Evolutionary conservation across 306 rosid species (phyloP).

Genomic region (Sicyos baderoa): DNA sequence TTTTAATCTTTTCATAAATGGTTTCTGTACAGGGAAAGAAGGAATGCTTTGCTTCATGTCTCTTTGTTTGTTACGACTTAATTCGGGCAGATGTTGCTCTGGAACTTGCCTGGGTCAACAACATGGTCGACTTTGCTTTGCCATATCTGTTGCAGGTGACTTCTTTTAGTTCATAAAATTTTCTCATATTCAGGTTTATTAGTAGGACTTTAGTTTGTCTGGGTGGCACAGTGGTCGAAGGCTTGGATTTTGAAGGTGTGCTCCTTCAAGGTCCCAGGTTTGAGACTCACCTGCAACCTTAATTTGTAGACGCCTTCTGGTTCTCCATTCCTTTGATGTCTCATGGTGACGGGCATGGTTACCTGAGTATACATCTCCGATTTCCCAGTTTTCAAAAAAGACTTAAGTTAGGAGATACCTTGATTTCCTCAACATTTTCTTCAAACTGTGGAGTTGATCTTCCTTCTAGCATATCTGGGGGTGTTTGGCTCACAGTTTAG

Average conservation of each 20-base stretch:
- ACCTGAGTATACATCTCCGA: too few relatives aligned
- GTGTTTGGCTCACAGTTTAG: background rate
- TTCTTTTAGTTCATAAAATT: background rate
- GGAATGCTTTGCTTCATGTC: conserved; percentile 96
- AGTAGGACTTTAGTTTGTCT: background rate
- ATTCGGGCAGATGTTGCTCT: conserved; percentile 76
- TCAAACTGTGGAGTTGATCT: background rate
- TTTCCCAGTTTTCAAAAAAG: too few relatives aligned
- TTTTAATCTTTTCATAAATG: background rate
- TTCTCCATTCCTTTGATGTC: too few relatives aligned
- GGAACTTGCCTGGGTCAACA: conserved; percentile 95
- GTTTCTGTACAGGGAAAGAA: conserved; percentile 76
- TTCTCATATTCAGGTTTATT: conserved; percentile 4
- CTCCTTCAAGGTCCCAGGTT: too few relatives aligned
- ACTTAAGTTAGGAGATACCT: background rate
- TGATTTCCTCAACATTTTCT: background rate
- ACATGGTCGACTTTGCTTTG: conserved; percentile 87
- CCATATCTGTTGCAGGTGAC: conserved; percentile 86
- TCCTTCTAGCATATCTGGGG: background rate
- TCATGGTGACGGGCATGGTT: too few relatives aligned
- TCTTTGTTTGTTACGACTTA: conserved; percentile 91
- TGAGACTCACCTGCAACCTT: too few relatives aligned
- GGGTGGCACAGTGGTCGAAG: too few relatives aligned
- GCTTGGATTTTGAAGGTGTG: too few relatives aligned
- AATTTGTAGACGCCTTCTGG: too few relatives aligned